Conservation (phyloP, 2,329 filamentous ascomycete genomes). For the Trichoderma oligosporum region DNA sequence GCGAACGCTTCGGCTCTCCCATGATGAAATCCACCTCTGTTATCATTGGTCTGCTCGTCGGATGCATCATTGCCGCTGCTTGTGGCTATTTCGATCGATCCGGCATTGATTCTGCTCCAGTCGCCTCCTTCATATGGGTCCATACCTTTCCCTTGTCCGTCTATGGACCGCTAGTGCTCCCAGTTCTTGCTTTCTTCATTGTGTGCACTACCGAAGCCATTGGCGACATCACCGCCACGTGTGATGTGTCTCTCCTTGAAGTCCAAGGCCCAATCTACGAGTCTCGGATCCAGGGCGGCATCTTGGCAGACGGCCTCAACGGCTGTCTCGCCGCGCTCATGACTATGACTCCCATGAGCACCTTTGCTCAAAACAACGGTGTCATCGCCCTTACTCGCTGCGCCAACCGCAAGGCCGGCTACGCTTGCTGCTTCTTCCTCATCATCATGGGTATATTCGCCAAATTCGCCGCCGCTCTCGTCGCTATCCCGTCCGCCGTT, state of each 20-base stretch:
- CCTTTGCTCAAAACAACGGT: slow-evolving; percentile 81
- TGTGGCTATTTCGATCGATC: slow-evolving; percentile 73
- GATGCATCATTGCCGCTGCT: slow-evolving; percentile 75
- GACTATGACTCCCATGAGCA: slow-evolving; percentile 76
- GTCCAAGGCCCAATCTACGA: slow-evolving; percentile 70
- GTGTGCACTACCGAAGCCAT: slow-evolving; percentile 77
- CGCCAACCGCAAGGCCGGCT: slow-evolving; percentile 76
- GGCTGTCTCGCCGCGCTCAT: slow-evolving; percentile 71
- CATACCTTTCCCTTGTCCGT: slow-evolving; percentile 69
- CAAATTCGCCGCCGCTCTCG: slow-evolving; percentile 76
- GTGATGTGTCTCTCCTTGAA: slow-evolving; percentile 72
- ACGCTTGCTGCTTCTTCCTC: slow-evolving; percentile 72
- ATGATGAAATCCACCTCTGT: slow-evolving; percentile 82
- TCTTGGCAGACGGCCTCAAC: slow-evolving; percentile 73
- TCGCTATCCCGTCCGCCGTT: slow-evolving; percentile 66
- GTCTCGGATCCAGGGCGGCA: slow-evolving; percentile 72
- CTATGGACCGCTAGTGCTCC: slow-evolving; percentile 70
- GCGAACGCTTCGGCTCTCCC: slow-evolving; percentile 75
- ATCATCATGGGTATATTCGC: slow-evolving; percentile 77
- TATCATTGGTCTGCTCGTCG: slow-evolving; percentile 67
- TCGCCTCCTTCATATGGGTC: slow-evolving; percentile 73
- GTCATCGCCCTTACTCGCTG: slow-evolving; percentile 79
- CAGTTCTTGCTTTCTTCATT: slow-evolving; percentile 65
- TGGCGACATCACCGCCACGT: slow-evolving; percentile 76
- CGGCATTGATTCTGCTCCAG: slow-evolving; percentile 68